Evolutionary conservation across 768 basidiomycete genomes (phyloP), one percentile per base, ranked within the genome.

Genomic region (Russula abietina): DNA sequence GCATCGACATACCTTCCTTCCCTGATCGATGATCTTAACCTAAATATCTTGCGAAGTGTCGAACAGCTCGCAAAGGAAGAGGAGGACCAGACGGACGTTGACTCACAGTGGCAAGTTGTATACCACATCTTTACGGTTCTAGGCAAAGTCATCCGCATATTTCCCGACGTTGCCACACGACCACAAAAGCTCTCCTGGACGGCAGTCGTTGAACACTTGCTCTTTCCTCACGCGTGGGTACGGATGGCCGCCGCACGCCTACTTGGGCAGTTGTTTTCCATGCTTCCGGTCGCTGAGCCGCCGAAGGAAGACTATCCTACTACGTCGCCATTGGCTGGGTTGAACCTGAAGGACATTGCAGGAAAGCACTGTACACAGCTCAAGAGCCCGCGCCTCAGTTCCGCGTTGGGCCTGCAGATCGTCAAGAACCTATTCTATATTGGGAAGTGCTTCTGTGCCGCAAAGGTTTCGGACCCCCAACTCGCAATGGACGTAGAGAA

Each of bases 151-250:
- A 72, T 89, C 38, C 80, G 78, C 32, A 76, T 83, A 22, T 80
- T 82, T 64, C 83, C 88, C 4, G 78, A 80, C 55, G 69, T 79
- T 49, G 76, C 78, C 4, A 75, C 71, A 2, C 73, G 81, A 41
- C 74, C 77, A 10, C 78, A 78, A 46, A 76, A 73, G 60, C 75
- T 91, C 0, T 71, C 79, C 1, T 96, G 94, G 93, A 68, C 74
- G 11, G 70, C 77, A 1, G 78, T 97, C 46, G 76, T 83, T 26
- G 68, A 76, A 0, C 86, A 89, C 68, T 81, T 98, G 3, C 78
- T 89, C 2, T 98, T 88, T 75, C 94, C 95, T 5, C 97, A 99
- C 72, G 83, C 91, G 4, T 98, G 95, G 96, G 93, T 97, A 0
- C 87, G 95, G 46, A 85, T 83, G 6, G 88, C 87, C 0, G 80